Evolutionary conservation across 2,329 filamentous ascomycete species (phyloP).

Genomic region (Stachybotrys echinatus): DNA sequence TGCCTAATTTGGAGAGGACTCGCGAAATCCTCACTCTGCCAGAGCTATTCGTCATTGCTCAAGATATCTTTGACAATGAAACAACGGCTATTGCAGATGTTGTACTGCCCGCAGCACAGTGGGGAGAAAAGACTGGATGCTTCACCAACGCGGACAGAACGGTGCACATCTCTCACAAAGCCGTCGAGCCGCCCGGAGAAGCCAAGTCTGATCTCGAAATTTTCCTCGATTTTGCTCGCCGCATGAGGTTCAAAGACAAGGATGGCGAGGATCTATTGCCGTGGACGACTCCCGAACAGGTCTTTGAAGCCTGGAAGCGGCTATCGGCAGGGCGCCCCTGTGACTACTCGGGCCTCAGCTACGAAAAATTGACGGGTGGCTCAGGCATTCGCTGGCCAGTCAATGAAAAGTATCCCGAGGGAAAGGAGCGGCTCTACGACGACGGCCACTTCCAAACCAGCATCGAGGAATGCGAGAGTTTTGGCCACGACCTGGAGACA

Average conservation of each 20-base stretch:
- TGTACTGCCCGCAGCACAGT: conserved; percentile 28
- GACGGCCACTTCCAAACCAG: conserved; percentile 28
- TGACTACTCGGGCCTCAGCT: conserved; percentile 26
- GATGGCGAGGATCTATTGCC: conserved; percentile 23
- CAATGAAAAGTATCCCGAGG: conserved; percentile 22
- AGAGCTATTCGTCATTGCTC: conserved; percentile 24
- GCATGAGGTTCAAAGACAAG: conserved; percentile 29
- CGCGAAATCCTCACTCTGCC: conserved; percentile 23
- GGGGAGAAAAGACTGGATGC: conserved; percentile 31
- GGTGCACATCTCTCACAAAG: conserved; percentile 29
- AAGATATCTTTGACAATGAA: conserved; percentile 31
- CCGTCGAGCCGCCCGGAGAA: conserved; percentile 30
- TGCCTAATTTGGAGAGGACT: conserved; percentile 24
- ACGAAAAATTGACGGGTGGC: conserved; percentile 26
- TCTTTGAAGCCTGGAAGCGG: conserved; percentile 29
- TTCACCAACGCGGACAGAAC: conserved; percentile 33
- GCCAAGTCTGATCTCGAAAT: conserved; percentile 28
- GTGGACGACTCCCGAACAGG: conserved; percentile 22
- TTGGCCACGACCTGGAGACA: conserved; percentile 30
- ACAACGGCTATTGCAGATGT: conserved; percentile 29
- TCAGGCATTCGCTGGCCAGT: conserved; percentile 32
- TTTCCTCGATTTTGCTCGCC: conserved; percentile 24
- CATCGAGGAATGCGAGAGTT: conserved; percentile 27
- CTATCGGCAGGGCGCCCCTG: conserved; percentile 25
- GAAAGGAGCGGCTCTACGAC: conserved; percentile 25